phyloP scores from a whole-genome alignment of 129 eudicot genomes.

The Pulicaria dysenterica region DNA sequence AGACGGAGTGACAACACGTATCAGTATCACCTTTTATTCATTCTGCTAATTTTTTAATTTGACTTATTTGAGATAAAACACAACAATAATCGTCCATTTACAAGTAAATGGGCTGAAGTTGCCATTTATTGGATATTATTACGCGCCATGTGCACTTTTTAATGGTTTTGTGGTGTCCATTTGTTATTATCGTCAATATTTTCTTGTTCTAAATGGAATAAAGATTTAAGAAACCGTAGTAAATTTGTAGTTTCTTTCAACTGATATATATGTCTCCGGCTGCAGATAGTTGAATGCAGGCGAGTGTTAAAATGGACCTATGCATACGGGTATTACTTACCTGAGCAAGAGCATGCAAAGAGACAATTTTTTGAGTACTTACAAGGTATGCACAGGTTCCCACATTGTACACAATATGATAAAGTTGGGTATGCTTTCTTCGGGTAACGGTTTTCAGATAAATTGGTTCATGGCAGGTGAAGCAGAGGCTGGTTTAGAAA shows the following conservation, averaged over 20 bases:
- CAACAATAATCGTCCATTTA: background rate
- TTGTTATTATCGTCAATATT: background rate
- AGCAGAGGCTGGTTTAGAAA: conserved; percentile 82
- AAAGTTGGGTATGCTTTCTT: background rate
- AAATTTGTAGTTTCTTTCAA: background rate
- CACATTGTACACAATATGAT: background rate
- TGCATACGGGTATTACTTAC: conserved; percentile 79
- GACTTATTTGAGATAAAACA: background rate
- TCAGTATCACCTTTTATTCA: background rate
- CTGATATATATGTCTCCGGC: conserved; percentile 4
- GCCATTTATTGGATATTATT: background rate
- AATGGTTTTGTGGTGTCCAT: background rate
- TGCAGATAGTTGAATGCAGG: conserved; percentile 88
- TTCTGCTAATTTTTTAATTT: background rate
- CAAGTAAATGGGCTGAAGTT: background rate
- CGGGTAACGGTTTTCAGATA: background rate
- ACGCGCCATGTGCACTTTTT: background rate
- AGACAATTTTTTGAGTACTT: conserved; percentile 71
- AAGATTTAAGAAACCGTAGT: background rate
- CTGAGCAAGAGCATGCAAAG: conserved; percentile 56
- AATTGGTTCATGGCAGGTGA: conserved; percentile 52
- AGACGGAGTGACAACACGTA: background rate
- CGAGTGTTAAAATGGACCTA: conserved; percentile 87
- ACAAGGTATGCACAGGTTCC: conserved; percentile 53
- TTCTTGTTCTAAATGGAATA: background rate